These are phyloP conservation scores for Diaporthe humulicola DNA, from an alignment of 2,329 filamentous ascomycete genomes.

Conservation along the genomic window DNA sequence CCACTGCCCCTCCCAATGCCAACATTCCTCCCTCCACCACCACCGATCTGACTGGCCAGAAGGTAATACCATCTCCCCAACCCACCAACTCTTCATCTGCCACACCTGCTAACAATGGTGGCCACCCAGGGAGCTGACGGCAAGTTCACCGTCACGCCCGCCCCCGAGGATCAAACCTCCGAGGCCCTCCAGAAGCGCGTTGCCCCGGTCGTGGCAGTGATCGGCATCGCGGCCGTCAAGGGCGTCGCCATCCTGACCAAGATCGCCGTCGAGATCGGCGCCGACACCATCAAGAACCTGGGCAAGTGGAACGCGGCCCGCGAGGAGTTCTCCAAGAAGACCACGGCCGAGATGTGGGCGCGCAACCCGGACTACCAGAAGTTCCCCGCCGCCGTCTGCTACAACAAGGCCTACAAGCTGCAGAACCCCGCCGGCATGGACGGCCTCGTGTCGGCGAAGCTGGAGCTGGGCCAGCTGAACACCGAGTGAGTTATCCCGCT, in stretches of 20 bases:
- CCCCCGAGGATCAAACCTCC: constrained; percentile 30
- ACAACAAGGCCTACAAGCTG: constrained; percentile 42
- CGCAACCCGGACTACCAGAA: constrained; percentile 39
- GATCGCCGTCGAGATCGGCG: constrained; percentile 35
- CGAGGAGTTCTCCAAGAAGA: constrained; percentile 42
- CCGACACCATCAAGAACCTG: constrained; percentile 36
- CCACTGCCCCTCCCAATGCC: constrained; percentile 20
- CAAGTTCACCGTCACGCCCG: constrained; percentile 31
- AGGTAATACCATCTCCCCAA: neutral
- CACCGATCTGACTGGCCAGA: constrained; percentile 31
- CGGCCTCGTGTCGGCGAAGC: constrained; percentile 36
- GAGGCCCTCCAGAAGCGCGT: constrained; percentile 33
- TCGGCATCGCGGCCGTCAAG: constrained; percentile 23
- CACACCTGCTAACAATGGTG: neutral
- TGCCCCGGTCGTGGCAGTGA: constrained; percentile 43
- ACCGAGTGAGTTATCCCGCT: constrained; percentile 34
- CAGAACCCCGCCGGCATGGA: constrained; percentile 25
- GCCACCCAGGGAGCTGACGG: neutral
- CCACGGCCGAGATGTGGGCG: constrained; percentile 40
- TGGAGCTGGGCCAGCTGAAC: constrained; percentile 37
- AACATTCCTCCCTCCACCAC: constrained; percentile 29
- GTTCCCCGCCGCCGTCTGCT: constrained; percentile 40
- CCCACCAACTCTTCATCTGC: neutral
- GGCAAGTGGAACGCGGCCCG: constrained; percentile 37
- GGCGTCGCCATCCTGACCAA: constrained; percentile 29